Conservation (phyloP, 306 rosid genomes). For the Ammopiptanthus mongolicus region DNA sequence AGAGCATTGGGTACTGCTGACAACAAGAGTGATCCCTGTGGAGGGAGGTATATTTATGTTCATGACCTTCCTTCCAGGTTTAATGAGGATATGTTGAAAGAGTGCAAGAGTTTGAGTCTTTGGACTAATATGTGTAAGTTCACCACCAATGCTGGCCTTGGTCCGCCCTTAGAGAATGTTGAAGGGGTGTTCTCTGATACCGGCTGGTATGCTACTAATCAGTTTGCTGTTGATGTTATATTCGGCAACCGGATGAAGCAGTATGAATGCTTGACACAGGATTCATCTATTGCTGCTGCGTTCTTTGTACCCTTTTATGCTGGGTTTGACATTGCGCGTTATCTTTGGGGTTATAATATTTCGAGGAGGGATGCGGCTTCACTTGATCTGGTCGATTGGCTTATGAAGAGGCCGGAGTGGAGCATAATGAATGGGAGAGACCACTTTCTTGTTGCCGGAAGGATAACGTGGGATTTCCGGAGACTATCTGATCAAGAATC, state of each 20-base stretch:
- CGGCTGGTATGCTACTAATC: slow-evolving; percentile 95
- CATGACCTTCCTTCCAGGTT: slow-evolving; percentile 88
- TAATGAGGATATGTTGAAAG: slow-evolving; percentile 91
- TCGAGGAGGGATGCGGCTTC: slow-evolving; percentile 91
- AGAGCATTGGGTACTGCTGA: slow-evolving; percentile 63
- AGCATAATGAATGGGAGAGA: slow-evolving; percentile 79
- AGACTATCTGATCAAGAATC: slow-evolving; percentile 64
- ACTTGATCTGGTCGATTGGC: slow-evolving; percentile 84
- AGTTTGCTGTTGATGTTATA: slow-evolving; percentile 93
- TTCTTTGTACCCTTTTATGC: slow-evolving; percentile 95
- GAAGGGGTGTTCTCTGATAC: slow-evolving; percentile 83
- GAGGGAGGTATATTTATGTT: slow-evolving; percentile 91
- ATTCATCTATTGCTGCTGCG: slow-evolving; percentile 87
- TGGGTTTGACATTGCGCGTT: slow-evolving; percentile 88
- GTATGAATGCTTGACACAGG: slow-evolving; percentile 80
- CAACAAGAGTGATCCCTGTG: slow-evolving; percentile 95
- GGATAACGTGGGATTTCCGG: slow-evolving; percentile 98
- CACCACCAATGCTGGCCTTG: slow-evolving; percentile 89
- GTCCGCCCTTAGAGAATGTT: slow-evolving; percentile 90
- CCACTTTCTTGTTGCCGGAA: slow-evolving; percentile 93
- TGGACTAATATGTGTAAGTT: slow-evolving; percentile 99
- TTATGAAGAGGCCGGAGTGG: slow-evolving; percentile 95
- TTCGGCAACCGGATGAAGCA: slow-evolving; percentile 94
- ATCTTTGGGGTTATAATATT: slow-evolving; percentile 87
- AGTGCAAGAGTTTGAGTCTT: slow-evolving; percentile 71